These are phyloP conservation scores for Paraurostyla sp. DNA, from an alignment of 73 alveolate genomes.

Conservation along the genomic window DNA sequence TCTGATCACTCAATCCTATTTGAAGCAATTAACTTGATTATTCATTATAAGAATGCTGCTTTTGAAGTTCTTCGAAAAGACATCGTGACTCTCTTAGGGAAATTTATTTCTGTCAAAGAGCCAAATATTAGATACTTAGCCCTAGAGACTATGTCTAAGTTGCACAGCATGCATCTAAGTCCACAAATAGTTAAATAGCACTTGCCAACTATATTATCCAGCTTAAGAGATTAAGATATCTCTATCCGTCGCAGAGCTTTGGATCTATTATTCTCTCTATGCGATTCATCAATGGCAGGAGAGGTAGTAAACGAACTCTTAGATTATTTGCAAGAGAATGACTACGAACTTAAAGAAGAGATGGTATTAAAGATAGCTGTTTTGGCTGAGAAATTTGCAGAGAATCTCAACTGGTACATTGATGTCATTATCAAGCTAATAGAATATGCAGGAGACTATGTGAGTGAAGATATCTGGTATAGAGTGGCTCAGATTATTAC, in stretches of 20 bases:
- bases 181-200: too few species aligned
- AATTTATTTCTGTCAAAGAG: slow-evolving; percentile 95
- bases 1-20: slow-evolving; percentile 97
- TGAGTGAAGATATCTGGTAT: slow-evolving; percentile 96
- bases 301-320: slow-evolving; percentile 96
- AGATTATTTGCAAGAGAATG: slow-evolving; percentile 93
- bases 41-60: slow-evolving; percentile 89
- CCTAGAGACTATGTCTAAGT: slow-evolving; percentile 97
- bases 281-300: slow-evolving; percentile 92
- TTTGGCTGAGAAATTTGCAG: slow-evolving; percentile 97
- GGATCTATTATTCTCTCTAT: slow-evolving; percentile 92
- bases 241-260: slow-evolving; percentile 98
- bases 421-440: slow-evolving; percentile 97
- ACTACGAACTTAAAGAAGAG: slow-evolving; percentile 96
- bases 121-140: slow-evolving; percentile 98
- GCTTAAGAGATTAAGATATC: slow-evolving; percentile 95
- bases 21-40: slow-evolving; percentile 95
- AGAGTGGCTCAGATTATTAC: slow-evolving; percentile 96
- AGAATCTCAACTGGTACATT: slow-evolving; percentile 96
- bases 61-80: slow-evolving; percentile 90
- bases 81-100: slow-evolving; percentile 90
- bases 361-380: slow-evolving; percentile 98
- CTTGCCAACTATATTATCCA: slow-evolving; percentile 86
- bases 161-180: too few species aligned
- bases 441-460: slow-evolving; percentile 98